phyloP scores from a whole-genome alignment of 148 eudicot species.

The Fagopyrum esculentum region DNA sequence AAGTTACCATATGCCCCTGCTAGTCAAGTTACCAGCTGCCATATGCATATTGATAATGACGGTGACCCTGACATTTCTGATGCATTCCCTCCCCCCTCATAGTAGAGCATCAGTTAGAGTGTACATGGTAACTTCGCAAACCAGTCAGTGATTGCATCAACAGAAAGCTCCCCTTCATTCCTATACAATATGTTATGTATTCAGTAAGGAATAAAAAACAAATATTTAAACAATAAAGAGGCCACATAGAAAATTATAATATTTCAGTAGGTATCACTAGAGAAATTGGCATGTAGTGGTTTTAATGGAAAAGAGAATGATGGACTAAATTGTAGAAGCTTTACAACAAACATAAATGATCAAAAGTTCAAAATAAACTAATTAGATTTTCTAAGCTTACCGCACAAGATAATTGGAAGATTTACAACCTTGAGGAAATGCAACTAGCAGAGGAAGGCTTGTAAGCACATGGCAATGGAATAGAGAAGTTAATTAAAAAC shows the following conservation, averaged over 20 bases:
- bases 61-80: background rate
- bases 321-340: background rate
- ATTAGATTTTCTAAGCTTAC: slow-evolving; percentile 30
- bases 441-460: slow-evolving; percentile 75
- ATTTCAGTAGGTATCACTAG: background rate
- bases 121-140: slow-evolving; percentile 67
- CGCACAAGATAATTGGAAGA: slow-evolving; percentile 54
- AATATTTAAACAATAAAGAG: background rate
- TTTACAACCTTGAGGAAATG: slow-evolving; percentile 68
- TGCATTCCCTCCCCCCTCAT: background rate
- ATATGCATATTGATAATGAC: too few species aligned
- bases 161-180: slow-evolving; percentile 83
- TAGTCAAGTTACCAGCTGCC: too few species aligned
- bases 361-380: background rate
- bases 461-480: slow-evolving; percentile 3
- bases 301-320: background rate
- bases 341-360: slow-evolving; percentile 6
- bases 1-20: too few species aligned
- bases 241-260: background rate
- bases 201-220: background rate
- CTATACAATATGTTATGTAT: slow-evolving; percentile 23
- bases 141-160: slow-evolving; percentile 91
- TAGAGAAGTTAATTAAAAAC: background rate
- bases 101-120: background rate
- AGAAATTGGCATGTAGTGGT: background rate